Evolutionary conservation across 139 green algal genomes (phyloP).

Genomic region (Raphidocelis subcapitata): DNA sequence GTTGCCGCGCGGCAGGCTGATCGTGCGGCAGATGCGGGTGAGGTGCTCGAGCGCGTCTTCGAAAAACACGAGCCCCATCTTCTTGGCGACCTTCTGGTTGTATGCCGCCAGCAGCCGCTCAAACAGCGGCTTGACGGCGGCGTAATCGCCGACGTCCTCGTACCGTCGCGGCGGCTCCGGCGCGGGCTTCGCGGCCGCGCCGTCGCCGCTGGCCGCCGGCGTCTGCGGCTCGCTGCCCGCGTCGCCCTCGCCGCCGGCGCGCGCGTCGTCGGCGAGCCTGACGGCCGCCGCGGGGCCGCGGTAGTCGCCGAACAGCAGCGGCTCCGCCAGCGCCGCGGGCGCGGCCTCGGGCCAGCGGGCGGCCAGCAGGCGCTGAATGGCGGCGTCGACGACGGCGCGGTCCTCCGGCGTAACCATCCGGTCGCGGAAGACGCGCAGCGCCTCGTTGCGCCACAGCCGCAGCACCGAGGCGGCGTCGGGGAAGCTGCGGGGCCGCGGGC

Average conservation of each 20-base stretch:
- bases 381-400: slow-evolving; percentile 79
- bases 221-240: too few relatives aligned
- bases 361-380: slow-evolving; percentile 56
- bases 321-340: slow-evolving; percentile 49
- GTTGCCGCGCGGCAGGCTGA: slow-evolving; percentile 81
- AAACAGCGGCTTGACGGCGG: slow-evolving; percentile 42
- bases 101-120: slow-evolving; percentile 75
- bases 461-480: slow-evolving; percentile 44
- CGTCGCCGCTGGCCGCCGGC: slow-evolving; percentile 68
- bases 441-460: slow-evolving; percentile 89
- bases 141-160: slow-evolving; percentile 55
- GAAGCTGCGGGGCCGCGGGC: background rate
- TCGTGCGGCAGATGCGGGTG: slow-evolving; percentile 80
- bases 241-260: too few relatives aligned
- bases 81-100: slow-evolving; percentile 51
- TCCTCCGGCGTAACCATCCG: slow-evolving; percentile 83
- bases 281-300: background rate
- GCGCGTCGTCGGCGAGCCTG: too few relatives aligned
- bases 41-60: slow-evolving; percentile 92
- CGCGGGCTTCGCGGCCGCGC: slow-evolving; percentile 43
- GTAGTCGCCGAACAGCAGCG: slow-evolving; percentile 85
- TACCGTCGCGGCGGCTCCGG: slow-evolving; percentile 36
- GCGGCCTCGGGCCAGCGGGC: slow-evolving; percentile 17
- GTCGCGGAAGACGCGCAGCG: slow-evolving; percentile 84
- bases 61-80: slow-evolving; percentile 81